Evolutionary conservation across 805 yeast species (phyloP).

Genomic region (Candida quercuum): DNA sequence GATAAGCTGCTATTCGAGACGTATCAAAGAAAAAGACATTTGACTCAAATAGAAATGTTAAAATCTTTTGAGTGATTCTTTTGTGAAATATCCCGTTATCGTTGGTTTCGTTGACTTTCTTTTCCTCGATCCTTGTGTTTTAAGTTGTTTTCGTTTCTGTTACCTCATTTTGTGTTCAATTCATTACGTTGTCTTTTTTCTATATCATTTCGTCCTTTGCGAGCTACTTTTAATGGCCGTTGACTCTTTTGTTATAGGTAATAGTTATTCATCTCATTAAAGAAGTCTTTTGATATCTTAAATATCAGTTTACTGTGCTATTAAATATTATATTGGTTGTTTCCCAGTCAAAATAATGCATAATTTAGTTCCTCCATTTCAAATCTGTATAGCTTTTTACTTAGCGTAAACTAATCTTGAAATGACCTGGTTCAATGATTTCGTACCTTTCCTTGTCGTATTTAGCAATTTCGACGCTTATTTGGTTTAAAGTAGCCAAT

Average conservation of each 20-base stretch:
- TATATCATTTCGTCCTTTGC: too few relatives aligned
- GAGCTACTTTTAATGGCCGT: too few relatives aligned
- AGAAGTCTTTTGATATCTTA: background rate
- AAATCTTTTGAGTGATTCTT: background rate
- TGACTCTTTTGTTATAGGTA: too few relatives aligned
- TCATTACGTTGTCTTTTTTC: conserved; percentile 1
- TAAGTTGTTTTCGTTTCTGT: too few relatives aligned
- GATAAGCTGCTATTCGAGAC: too few relatives aligned
- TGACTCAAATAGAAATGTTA: too few relatives aligned
- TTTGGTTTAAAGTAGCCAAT: conserved; percentile 17
- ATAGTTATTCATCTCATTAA: too few relatives aligned
- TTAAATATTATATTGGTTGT: background rate
- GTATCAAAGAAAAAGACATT: too few relatives aligned
- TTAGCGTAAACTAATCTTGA: background rate
- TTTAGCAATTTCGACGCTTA: conserved; percentile 3
- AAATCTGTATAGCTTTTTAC: background rate
- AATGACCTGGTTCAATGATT: background rate
- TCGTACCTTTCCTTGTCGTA: background rate
- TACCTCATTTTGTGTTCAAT: background rate
- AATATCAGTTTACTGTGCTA: background rate
- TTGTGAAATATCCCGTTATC: background rate
- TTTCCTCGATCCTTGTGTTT: too few relatives aligned
- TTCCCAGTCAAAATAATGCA: background rate
- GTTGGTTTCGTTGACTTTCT: background rate
- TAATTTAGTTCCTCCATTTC: too few relatives aligned